phyloP scores from a whole-genome alignment of 768 basidiomycete species.

The Boletus rubescentipes region DNA sequence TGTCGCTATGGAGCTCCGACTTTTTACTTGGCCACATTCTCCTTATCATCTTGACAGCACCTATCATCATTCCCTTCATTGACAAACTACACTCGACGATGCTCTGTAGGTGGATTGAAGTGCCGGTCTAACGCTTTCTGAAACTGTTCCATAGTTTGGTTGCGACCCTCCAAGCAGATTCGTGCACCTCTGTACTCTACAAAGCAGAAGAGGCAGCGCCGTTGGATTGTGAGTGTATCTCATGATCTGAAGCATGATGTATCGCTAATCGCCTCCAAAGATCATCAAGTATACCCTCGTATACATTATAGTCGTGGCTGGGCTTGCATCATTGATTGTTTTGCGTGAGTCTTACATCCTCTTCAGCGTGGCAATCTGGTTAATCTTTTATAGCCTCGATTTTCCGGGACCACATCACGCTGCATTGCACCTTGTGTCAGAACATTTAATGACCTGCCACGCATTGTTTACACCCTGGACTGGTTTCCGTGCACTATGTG shows the following conservation, averaged over 20 bases:
- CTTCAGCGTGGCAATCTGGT: background rate
- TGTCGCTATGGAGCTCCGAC: constrained; percentile 96
- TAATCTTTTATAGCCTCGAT: constrained; percentile 54
- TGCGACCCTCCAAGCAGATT: constrained; percentile 92
- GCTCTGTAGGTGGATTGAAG: constrained; percentile 62
- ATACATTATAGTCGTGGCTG: constrained; percentile 72
- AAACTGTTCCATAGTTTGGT: constrained; percentile 67
- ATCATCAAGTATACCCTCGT: constrained; percentile 84
- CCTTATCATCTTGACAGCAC: constrained; percentile 82
- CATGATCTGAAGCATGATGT: background rate
- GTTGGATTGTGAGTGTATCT: constrained; percentile 72
- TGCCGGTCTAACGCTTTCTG: background rate
- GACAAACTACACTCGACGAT: constrained; percentile 92
- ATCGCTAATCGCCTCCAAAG: constrained; percentile 34
- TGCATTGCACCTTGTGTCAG: constrained; percentile 82
- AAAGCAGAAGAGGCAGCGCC: constrained; percentile 87
- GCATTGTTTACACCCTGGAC: constrained; percentile 11
- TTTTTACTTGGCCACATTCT: constrained; percentile 86
- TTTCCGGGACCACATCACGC: constrained; percentile 76
- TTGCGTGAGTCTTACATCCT: constrained; percentile 57
- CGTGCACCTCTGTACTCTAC: constrained; percentile 91
- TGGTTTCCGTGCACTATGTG: constrained; percentile 1
- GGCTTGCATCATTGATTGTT: constrained; percentile 78
- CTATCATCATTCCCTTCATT: constrained; percentile 80
- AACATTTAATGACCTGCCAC: constrained; percentile 63